Evolutionary conservation across 495 filamentous ascomycete species (phyloP), one percentile per base, ranked within the genome.

Genomic region (Friedmanniomyces endolithicus): DNA sequence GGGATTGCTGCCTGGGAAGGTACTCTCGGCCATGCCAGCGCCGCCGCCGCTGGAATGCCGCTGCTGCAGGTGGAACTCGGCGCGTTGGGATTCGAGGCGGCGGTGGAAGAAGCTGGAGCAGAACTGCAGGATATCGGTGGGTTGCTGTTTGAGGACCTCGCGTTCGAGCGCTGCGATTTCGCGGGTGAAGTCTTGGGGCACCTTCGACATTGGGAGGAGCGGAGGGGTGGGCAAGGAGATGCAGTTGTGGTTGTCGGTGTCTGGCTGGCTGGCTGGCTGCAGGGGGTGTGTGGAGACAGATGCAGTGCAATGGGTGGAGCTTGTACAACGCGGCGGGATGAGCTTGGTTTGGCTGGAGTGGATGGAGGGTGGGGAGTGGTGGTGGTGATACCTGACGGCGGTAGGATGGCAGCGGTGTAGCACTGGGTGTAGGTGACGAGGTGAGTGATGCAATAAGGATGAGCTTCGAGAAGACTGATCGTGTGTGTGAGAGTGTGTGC

Each of bases 21-120:
- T 75, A 64, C 65, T 75, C 53, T 74, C 71, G 53, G 79, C 74
- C 78, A 81, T 81, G 48, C 62, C 65, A 12, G 69, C 71, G 25
- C 68, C 68, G 33, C 67, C 60, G 69, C 48, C 65, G 64, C 52
- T 63, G 62, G 49, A 68, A 67, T 61, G 70, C 41, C 65, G 65
- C 53, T 64, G 63, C 48, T 68, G 66, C 27, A 72, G 64, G 25
- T 77, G 67, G 64, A 77, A 76, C 48, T 78, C 69, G 52, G 69
- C 67, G 50, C 82, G 77, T 66, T 84, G 73, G 56, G 73, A 69
- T 62, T 81, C 77, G 48, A 84, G 76, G 54, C 80, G 79, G 58
- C 72, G 72, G 48, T 69, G 69, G 70, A 83, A 85, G 69, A 75
- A 77, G 67, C 84, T 80, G 68, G 80, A 74, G 63, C 82, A 83